These are phyloP conservation scores for Orobanche coerulescens DNA, from an alignment of 257 asterid genomes.

Conservation along the genomic window DNA sequence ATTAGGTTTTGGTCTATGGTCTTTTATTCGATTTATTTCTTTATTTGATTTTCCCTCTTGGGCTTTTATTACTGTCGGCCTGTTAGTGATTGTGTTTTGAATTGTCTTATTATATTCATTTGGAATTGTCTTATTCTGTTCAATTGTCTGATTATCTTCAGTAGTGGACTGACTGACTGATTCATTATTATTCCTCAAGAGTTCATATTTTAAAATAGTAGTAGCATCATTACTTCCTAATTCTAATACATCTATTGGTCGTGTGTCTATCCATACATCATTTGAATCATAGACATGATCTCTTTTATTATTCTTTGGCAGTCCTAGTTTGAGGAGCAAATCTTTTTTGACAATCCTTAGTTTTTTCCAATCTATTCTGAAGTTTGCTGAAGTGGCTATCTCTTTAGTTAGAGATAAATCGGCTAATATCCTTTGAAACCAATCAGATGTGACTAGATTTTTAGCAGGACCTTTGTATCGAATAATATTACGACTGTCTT, in stretches of 20 bases:
- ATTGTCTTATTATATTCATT: too few relatives aligned
- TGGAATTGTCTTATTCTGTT: too few relatives aligned
- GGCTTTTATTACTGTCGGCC: too few relatives aligned
- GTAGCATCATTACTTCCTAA: conserved; percentile 10
- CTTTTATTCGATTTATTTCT: too few relatives aligned
- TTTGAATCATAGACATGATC: conserved; percentile 15
- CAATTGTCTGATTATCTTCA: too few relatives aligned
- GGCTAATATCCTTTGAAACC: not conserved
- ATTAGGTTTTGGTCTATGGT: too few relatives aligned
- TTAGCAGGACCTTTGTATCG: conserved; percentile 6
- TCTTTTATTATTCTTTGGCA: conserved; percentile 12
- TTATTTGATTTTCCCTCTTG: too few relatives aligned
- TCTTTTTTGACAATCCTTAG: not conserved
- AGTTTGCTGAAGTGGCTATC: not conserved
- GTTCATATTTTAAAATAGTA: conserved; percentile 8
- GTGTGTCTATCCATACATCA: conserved; percentile 15
- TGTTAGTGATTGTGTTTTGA: too few relatives aligned
- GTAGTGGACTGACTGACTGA: too few relatives aligned
- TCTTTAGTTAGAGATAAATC: not conserved
- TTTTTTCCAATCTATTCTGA: conserved; percentile 15
- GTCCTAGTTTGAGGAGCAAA: not conserved
- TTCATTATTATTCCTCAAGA: too few relatives aligned
- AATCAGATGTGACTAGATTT: conserved; percentile 8
- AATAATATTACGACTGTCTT: not conserved
- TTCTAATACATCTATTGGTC: conserved; percentile 9